A percentile compares a stretch with the other conserved stretches of the same genome.
Evolutionary conservation across 179 eudicot species (phyloP).

Genomic region (Heliamphora pulchella): DNA sequence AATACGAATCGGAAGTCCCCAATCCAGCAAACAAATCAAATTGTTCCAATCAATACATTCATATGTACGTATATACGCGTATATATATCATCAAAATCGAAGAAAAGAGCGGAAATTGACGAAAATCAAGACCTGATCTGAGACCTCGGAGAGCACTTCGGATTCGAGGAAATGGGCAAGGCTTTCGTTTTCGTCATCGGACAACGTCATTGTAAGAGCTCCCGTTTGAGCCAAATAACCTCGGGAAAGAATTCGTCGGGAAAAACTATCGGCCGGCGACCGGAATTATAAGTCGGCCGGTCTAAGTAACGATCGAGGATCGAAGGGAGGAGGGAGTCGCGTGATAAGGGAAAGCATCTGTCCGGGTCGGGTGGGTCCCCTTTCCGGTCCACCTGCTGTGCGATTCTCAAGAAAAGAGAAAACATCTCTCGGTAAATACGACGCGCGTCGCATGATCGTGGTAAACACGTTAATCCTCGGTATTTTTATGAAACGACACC

Average conservation of each 20-base stretch:
- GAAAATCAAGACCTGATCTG: constrained; percentile 52
- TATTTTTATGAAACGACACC: too few species aligned
- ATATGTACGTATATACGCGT: background rate
- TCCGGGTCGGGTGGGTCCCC: constrained; percentile 10
- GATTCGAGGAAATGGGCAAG: constrained; percentile 80
- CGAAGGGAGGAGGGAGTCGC: background rate
- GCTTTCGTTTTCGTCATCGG: constrained; percentile 64
- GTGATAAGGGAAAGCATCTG: background rate
- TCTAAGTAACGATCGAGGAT: background rate
- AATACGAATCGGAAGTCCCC: too few species aligned
- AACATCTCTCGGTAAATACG: background rate
- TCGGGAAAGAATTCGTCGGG: background rate
- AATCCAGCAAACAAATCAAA: background rate
- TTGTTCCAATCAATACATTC: background rate
- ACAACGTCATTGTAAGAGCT: constrained; percentile 15
- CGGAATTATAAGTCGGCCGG: constrained; percentile 12
- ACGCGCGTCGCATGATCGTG: background rate
- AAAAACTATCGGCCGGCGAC: background rate
- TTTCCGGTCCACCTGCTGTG: background rate
- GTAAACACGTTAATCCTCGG: background rate
- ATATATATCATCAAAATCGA: background rate
- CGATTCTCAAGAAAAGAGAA: background rate
- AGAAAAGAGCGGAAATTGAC: background rate
- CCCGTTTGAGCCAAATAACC: background rate
- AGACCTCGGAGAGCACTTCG: constrained; percentile 59